Evolutionary conservation across 2,329 filamentous ascomycete species (phyloP), one percentile per base, ranked within the genome.

Genomic region (Eutypa lata): DNA sequence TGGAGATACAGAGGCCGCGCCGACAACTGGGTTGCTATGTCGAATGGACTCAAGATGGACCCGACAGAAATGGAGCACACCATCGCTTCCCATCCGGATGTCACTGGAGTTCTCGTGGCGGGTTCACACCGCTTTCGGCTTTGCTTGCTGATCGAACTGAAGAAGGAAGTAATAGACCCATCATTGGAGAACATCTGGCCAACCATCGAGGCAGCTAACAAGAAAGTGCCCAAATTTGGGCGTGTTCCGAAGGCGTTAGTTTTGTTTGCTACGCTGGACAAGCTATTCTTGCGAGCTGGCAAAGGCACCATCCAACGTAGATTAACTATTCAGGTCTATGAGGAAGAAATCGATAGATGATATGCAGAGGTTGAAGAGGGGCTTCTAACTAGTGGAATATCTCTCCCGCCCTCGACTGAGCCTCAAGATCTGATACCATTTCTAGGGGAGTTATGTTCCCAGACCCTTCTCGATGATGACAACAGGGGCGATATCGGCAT

Each of bases 1-100:
- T 67, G 66, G 60, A 68, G 65, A 58, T 76, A 75, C 53, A 74
- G 71, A 33, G 74, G 72, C 3, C 71, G 71, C 57, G 72, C 67
- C 48, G 70, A 70, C 56, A 73, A 74, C 7, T 71, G 69, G 59
- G 70, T 71, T 2, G 72, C 71, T 19, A 76, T 74, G 58, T 70
- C 74, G 40, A 75, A 71, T 37, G 71, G 71, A 1, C 70, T 72
- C 4, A 74, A 67, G 50, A 70, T 70, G 52, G 72, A 74, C 5
- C 71, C 72, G 3, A 73, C 65, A 2, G 74, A 62, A n/a, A 75
- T 70, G 49, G 73, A 70, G 66, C 71, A 74, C 18, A 65, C 61
- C 0, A 72, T 72, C 10, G 68, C 70, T 1, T 50, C 59, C 8
- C 57, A 60, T 21, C 57, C 57, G 1, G 56, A 59, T 7, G 61